Base-by-base conservation (phyloP, 495 filamentous ascomycete genomes). In the Trichoderma gamsii region DNA sequence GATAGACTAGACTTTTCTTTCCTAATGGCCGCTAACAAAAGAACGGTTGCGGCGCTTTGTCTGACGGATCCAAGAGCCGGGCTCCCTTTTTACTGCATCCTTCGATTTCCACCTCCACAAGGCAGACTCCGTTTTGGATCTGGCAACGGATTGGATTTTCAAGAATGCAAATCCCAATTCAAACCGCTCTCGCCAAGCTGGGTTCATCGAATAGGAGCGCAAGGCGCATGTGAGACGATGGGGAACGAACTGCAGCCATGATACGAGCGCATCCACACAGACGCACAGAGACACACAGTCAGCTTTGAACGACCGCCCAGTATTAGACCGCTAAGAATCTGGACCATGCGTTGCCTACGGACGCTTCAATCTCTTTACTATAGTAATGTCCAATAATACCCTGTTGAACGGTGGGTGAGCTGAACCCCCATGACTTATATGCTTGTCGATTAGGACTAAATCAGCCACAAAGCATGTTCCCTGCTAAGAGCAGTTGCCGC, bases 181-280 rank as follows among this genome's bases (percentile, higher is more conserved):
- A 5, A 38, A 38, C 35, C 35, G 12, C 44, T 16, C n/a, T n/a
- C 44, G 44, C 44, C n/a, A 16, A 11, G 13, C 44, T 16, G 13
- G 44, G 44, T 5, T n/a, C 12, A 49, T n/a, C 44, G 13, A 16
- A 49, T n/a, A 49, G 44, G 44, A 49, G 56, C 56, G 23, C 16
- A 13, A 27, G 25, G 13, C 56, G 56, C 56, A 32, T 29, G 13
- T 23, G 56, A 61, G 56, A 32, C 56, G 56, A 61, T 32, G 56
- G 35, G 35, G 25, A 61, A 25, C 25, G 25, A 61, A 25, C 25
- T 61, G 56, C 56, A 61, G 56, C 56, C 56, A 61, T 61, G 56
- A 32, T 15, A 61, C 56, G 25, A 61, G 56, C 27, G 56, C 56
- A 52, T 52, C 25, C 25, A 9, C 51, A 18, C 56, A 61, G 9